These are phyloP conservation scores for Hermanozyma aechmeae DNA, from an alignment of 805 yeast species.

Conservation along the genomic window DNA sequence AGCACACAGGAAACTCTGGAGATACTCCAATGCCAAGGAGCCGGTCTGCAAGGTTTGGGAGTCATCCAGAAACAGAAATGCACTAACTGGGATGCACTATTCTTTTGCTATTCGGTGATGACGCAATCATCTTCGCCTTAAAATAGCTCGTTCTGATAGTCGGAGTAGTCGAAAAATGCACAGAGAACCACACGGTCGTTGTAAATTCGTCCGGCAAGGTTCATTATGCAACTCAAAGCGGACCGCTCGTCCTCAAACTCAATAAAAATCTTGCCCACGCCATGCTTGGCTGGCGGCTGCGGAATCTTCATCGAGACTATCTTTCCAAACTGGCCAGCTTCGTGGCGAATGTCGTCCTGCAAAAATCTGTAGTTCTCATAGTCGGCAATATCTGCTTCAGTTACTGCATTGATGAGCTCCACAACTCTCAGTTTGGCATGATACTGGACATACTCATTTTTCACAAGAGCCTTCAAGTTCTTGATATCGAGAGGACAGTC, in stretches of 20 bases:
- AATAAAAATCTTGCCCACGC: slow-evolving; percentile 65
- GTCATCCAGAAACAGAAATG: too few relatives aligned
- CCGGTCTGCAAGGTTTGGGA: too few relatives aligned
- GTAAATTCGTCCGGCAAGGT: slow-evolving; percentile 56
- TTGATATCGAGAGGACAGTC: slow-evolving; percentile 26
- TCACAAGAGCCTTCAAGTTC: slow-evolving; percentile 27
- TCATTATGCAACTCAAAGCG: slow-evolving; percentile 49
- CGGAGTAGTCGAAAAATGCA: slow-evolving; percentile 50
- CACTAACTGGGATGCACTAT: too few relatives aligned
- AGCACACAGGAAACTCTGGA: too few relatives aligned
- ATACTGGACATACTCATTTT: slow-evolving; percentile 24
- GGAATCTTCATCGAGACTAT: slow-evolving; percentile 54
- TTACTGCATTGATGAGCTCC: slow-evolving; percentile 56
- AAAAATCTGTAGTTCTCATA: slow-evolving; percentile 40
- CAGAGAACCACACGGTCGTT: slow-evolving; percentile 63
- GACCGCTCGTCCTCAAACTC: slow-evolving; percentile 45
- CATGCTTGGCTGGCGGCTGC: slow-evolving; percentile 43
- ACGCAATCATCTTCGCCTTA: too few relatives aligned
- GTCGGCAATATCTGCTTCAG: slow-evolving; percentile 53
- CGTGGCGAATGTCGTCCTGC: slow-evolving; percentile 40
- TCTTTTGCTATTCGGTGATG: too few relatives aligned
- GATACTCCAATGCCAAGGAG: too few relatives aligned
- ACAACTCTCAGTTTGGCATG: slow-evolving; percentile 44
- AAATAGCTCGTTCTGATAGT: slow-evolving; percentile 38
- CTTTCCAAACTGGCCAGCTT: slow-evolving; percentile 42